Conservation (phyloP, 1,284 basidiomycete genomes). For the Fistulina hepatica region DNA sequence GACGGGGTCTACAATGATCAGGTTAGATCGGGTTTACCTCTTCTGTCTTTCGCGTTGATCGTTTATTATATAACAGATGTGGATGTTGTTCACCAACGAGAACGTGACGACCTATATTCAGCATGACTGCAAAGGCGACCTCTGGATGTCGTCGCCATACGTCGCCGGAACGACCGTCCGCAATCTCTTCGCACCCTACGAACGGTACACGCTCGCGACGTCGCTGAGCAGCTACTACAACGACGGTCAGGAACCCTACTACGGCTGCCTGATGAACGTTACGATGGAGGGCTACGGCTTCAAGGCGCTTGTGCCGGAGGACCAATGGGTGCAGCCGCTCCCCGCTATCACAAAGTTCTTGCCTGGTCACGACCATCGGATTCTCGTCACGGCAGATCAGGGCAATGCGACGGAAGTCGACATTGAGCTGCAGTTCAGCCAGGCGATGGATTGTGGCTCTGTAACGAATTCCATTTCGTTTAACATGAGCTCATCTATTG, state of each 20-base stretch:
- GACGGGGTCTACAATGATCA: constrained; percentile 49
- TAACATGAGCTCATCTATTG: constrained; percentile 60
- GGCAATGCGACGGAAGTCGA: constrained; percentile 51
- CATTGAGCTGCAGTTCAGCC: constrained; percentile 70
- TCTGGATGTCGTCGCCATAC: constrained; percentile 77
- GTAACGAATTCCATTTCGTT: constrained; percentile 54
- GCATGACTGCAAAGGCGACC: constrained; percentile 41
- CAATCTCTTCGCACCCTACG: constrained; percentile 79
- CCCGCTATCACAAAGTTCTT: constrained; percentile 69
- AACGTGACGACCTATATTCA: constrained; percentile 59
- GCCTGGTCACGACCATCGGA: constrained; percentile 78
- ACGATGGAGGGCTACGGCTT: constrained; percentile 67
- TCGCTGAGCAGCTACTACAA: constrained; percentile 53
- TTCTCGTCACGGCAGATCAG: constrained; percentile 37
- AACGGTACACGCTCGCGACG: constrained; percentile 55
- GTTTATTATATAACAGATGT: too few relatives aligned
- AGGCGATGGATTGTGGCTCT: constrained; percentile 59
- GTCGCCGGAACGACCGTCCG: constrained; percentile 44
- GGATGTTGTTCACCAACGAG: constrained; percentile 79
- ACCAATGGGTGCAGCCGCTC: constrained; percentile 56
- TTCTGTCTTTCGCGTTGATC: too few relatives aligned
- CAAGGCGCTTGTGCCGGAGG: constrained; percentile 66
- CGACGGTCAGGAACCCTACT: constrained; percentile 46
- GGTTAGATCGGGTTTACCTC: too few relatives aligned
- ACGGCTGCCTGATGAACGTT: constrained; percentile 60